These are phyloP conservation scores for Penicillium sp. DNA, from an alignment of 2,329 filamentous ascomycete genomes.

Conservation along the genomic window DNA sequence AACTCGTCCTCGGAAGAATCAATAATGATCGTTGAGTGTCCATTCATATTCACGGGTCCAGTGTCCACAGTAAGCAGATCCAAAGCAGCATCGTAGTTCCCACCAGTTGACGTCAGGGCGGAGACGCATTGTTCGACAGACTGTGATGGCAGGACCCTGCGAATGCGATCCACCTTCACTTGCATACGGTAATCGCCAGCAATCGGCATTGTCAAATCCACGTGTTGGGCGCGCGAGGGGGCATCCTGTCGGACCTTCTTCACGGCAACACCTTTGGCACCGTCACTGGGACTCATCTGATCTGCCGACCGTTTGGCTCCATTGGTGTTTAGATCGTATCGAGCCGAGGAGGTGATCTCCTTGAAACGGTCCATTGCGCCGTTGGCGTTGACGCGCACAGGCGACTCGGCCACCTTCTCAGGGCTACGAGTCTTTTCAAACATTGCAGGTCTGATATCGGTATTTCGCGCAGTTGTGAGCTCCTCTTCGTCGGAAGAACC, in stretches of 20 bases:
- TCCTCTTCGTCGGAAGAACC: constrained; percentile 58
- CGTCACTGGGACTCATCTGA: constrained; percentile 39
- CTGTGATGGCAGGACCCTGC: constrained; percentile 44
- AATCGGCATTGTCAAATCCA: constrained; percentile 46
- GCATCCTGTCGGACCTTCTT: constrained; percentile 40
- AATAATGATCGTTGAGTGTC: constrained; percentile 4
- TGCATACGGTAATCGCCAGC: constrained; percentile 48
- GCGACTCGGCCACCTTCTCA: constrained; percentile 41
- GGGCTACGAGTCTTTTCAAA: constrained; percentile 46
- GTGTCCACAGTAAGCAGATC: constrained; percentile 36
- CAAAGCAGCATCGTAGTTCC: constrained; percentile 53
- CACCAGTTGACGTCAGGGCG: constrained; percentile 47
- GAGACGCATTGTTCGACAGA: constrained; percentile 46
- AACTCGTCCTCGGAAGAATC: constrained; percentile 42
- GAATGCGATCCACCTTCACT: constrained; percentile 50
- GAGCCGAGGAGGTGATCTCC: constrained; percentile 40
- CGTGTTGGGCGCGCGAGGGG: constrained; percentile 45
- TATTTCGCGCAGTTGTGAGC: constrained; percentile 39
- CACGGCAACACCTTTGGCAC: constrained; percentile 29
- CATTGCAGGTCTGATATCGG: constrained; percentile 57
- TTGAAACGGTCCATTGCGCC: constrained; percentile 35
- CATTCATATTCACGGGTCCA: constrained; percentile 3
- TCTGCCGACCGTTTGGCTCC: constrained; percentile 39
- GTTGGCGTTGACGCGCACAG: constrained; percentile 25
- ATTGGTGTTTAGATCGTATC: constrained; percentile 36